phyloP scores from a whole-genome alignment of 164 flowering plant species.

The Buxus sempervirens region DNA sequence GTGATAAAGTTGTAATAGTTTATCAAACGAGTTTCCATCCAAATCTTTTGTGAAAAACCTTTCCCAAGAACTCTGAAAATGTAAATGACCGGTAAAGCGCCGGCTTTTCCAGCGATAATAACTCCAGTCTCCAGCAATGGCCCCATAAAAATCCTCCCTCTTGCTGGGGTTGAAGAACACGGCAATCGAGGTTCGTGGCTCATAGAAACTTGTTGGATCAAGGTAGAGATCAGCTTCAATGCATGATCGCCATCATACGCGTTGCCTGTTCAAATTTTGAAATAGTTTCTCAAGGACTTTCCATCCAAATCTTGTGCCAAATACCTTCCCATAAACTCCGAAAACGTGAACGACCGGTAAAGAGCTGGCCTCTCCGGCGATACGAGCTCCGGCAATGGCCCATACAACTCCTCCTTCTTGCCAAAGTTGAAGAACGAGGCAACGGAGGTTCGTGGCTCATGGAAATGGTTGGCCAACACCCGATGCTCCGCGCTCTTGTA shows the following conservation, averaged over 20 bases:
- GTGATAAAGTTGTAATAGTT: conserved; percentile 31
- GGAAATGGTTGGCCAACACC: conserved; percentile 39
- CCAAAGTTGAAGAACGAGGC: conserved; percentile 40
- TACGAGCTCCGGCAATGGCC: conserved; percentile 45
- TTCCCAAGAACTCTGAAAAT: conserved; percentile 24
- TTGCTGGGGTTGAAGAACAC: conserved; percentile 39
- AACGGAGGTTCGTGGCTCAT: conserved; percentile 35
- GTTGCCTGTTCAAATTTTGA: conserved; percentile 15
- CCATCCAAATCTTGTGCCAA: conserved; percentile 38
- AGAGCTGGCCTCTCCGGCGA: conserved; percentile 40
- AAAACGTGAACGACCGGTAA: conserved; percentile 26
- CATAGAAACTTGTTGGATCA: no score
- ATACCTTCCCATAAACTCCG: conserved; percentile 30
- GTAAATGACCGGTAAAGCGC: conserved; percentile 33
- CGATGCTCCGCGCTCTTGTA: conserved; percentile 55
- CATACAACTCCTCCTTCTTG: conserved; percentile 26
- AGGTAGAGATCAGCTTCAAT: no score
- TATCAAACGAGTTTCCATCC: conserved; percentile 34
- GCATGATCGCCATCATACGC: no score
- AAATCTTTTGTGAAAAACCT: conserved; percentile 35
- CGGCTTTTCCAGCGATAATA: conserved; percentile 39
- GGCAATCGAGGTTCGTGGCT: conserved; percentile 36
- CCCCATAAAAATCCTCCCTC: conserved; percentile 29
- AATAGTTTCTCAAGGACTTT: conserved; percentile 30
- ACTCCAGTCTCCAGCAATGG: conserved; percentile 50